Percentiles rank a stretch among this genome's conserved stretches.
phyloP scores from a whole-genome alignment of 345 rosid species.

The Brassica cretica region DNA sequence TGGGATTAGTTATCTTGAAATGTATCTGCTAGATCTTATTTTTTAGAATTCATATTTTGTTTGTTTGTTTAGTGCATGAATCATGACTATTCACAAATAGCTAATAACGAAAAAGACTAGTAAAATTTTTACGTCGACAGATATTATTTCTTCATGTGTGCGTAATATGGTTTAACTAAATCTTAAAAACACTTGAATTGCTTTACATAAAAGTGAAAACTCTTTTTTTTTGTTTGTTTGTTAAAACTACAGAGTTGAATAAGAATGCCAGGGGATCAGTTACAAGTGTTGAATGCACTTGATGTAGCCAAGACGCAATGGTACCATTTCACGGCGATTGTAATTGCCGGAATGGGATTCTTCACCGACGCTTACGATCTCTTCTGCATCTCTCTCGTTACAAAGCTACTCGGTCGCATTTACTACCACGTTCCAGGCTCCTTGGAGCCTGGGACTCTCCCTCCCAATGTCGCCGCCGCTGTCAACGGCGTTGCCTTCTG shows the following conservation, averaged over 20 bases:
- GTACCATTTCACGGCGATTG: conserved; percentile 43
- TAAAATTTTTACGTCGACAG: background rate
- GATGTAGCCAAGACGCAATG: background rate
- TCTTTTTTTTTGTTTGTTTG: no score
- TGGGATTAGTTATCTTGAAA: background rate
- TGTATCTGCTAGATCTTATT: background rate
- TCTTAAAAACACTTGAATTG: no score
- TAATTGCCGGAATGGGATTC: conserved; percentile 50
- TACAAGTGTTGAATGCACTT: conserved; percentile 38
- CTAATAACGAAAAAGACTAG: background rate
- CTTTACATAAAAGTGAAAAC: no score
- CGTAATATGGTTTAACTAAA: no score
- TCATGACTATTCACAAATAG: background rate
- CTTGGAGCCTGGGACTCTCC: background rate
- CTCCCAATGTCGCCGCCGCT: background rate
- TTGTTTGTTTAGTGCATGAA: background rate
- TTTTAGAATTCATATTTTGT: no score
- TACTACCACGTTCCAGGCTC: background rate
- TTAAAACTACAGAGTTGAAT: conserved; percentile 7
- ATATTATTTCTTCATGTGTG: background rate
- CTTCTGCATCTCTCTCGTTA: conserved; percentile 13
- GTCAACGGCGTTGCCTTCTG: background rate
- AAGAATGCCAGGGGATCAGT: conserved; percentile 46
- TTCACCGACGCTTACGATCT: conserved; percentile 50
- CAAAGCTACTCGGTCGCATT: background rate